Base-by-base conservation (phyloP, 2,329 filamentous ascomycete genomes). In the Pseudocercospora fijiensis region DNA sequence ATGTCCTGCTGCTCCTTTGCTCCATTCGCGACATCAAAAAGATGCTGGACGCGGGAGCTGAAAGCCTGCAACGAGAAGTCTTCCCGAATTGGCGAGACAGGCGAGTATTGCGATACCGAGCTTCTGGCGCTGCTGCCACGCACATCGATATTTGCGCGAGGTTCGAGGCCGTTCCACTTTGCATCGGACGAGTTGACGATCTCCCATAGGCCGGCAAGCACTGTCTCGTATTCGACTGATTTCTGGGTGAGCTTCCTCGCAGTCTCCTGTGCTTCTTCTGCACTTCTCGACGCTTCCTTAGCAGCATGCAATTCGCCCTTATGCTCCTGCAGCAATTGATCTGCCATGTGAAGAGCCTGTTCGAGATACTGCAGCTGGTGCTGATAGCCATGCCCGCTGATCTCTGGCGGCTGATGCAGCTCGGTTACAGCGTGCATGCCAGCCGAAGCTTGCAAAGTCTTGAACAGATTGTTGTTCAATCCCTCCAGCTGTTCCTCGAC, bases 1-100 rank as follows among this genome's bases (percentile, higher is more conserved):
- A 96, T 93, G 56, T 87, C 86, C 75, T 96, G 96, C 75, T 98
- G 93, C 71, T 96, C 91, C 66, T 91, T 88, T 37, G 97, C 81
- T 20, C 86, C 86, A 18, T 88, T 89, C n/a, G 91, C 86, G 63
- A 91, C 90, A 45, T 84, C 83, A 73, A 92, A 91, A 4, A 97
- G 80, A 79, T 87, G 90, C 71, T 92, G 89, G 0, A 98, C 87
- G 72, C 91, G 91, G 8, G 85, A 81, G 16, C 88, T 89, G 75
- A 98, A 96, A 20, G 88, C 90, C 22, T 84, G 82, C 3, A 96
- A 79, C 1, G 89, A 90, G 78, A 91, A 96, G 0, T 83, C 62
- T 82, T 82, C 24, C 79, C 63, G 63, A 10, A 70, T 63, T 10
- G 66, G 64, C 10, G 65, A 65, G 7, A 59, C 27, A 22, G 67